These are phyloP conservation scores for Hordeum vulgare DNA, from an alignment of 176 grass and related monocot species.

Conservation along the genomic window DNA sequence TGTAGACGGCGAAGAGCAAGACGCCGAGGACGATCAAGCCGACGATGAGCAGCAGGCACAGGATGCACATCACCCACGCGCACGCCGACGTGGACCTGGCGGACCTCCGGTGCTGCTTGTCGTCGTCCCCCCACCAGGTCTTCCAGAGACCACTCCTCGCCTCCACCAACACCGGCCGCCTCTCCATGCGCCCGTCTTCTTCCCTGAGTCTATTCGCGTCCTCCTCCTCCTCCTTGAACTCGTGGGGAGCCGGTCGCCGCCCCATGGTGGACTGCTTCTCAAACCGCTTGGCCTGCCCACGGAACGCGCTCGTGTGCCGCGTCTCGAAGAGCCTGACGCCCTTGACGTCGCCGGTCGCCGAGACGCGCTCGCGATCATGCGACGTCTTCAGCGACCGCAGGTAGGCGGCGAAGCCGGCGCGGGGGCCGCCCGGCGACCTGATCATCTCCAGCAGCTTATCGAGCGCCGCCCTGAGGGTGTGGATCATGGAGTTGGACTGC, in stretches of 20 bases:
- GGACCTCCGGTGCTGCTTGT: neutral
- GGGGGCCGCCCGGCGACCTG: neutral
- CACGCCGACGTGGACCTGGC: neutral
- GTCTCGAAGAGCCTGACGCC: neutral
- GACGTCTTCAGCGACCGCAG: neutral
- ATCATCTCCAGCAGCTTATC: neutral
- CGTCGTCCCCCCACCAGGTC: neutral
- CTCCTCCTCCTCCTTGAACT: neutral
- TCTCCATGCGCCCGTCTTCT: neutral
- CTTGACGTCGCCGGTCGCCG: neutral
- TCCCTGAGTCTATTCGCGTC: neutral
- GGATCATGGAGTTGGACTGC: neutral
- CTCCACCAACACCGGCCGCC: neutral
- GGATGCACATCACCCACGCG: conserved; percentile 1
- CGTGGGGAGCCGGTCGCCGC: neutral
- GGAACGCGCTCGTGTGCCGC: neutral
- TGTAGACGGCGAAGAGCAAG: conserved; percentile 40
- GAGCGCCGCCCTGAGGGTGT: neutral
- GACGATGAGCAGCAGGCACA: conserved; percentile 27
- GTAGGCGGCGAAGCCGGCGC: neutral
- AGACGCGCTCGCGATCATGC: neutral
- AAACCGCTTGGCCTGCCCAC: neutral
- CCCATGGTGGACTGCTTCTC: neutral
- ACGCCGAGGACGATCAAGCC: conserved; percentile 33
- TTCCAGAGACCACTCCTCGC: neutral